Evolutionary conservation across 148 eudicot species (phyloP).

Genomic region (Dysphania ambrosioides): DNA sequence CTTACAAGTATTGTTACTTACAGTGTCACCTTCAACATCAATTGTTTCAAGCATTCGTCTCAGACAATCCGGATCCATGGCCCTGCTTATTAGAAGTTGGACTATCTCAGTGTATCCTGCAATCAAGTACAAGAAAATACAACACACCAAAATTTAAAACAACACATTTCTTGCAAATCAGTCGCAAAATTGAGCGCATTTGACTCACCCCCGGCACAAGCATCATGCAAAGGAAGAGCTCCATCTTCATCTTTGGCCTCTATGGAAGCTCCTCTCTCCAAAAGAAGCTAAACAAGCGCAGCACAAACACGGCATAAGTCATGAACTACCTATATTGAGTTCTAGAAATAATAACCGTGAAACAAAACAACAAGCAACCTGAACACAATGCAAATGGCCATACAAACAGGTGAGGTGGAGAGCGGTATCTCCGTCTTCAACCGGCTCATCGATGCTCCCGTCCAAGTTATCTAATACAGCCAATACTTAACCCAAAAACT

Average conservation of each 20-base stretch:
- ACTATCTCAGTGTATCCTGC: slow-evolving; percentile 75
- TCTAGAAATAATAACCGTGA: background rate
- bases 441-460: slow-evolving; percentile 67
- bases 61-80: slow-evolving; percentile 41
- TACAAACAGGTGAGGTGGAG: slow-evolving; percentile 88
- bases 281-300: slow-evolving; percentile 48
- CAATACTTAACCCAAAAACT: background rate
- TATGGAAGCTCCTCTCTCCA: slow-evolving; percentile 81
- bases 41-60: slow-evolving; percentile 78
- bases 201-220: slow-evolving; percentile 84
- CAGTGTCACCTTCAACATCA: slow-evolving; percentile 94
- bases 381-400: slow-evolving; percentile 75
- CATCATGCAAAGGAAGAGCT: slow-evolving; percentile 92
- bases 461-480: slow-evolving; percentile 57
- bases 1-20: slow-evolving; percentile 35
- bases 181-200: slow-evolving; percentile 7
- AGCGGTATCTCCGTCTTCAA: slow-evolving; percentile 93
- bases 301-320: background rate
- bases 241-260: slow-evolving; percentile 92
- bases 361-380: slow-evolving; percentile 43
- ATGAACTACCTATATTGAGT: background rate
- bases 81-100: slow-evolving; percentile 49
- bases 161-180: background rate
- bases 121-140: background rate
- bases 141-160: background rate